Evolutionary conservation across 73 alveolate genomes (phyloP).

Genomic region (Stentor roeselii): DNA sequence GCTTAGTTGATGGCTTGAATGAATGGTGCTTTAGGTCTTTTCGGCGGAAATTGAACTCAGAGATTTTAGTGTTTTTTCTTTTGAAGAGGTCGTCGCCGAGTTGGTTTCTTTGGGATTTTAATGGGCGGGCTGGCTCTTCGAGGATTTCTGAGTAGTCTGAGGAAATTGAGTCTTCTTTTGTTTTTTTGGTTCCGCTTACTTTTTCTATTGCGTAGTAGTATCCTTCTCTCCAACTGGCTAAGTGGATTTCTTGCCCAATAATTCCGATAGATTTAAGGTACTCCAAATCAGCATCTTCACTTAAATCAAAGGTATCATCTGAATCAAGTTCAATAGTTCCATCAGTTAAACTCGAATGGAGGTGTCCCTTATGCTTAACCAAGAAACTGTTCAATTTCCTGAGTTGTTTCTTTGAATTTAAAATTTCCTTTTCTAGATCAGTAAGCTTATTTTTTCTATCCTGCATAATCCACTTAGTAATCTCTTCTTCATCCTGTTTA

Average conservation of each 20-base stretch:
- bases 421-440: background rate
- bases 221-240: background rate
- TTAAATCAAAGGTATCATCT: background rate
- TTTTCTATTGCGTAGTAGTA: background rate
- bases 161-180: background rate
- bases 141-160: no score
- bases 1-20: background rate
- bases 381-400: no score
- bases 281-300: background rate
- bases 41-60: background rate
- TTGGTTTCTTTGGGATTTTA: background rate
- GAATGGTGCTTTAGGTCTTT: background rate
- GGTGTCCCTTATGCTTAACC: background rate
- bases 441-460: background rate
- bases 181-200: background rate
- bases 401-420: no score
- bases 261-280: background rate
- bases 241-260: background rate
- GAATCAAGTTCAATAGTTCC: background rate
- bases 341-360: background rate
- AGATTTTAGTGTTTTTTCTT: background rate
- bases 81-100: background rate
- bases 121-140: background rate
- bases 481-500: background rate
- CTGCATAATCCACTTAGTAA: background rate